phyloP scores from a whole-genome alignment of 2,329 filamentous ascomycete species.

The Colletotrichum phormii region DNA sequence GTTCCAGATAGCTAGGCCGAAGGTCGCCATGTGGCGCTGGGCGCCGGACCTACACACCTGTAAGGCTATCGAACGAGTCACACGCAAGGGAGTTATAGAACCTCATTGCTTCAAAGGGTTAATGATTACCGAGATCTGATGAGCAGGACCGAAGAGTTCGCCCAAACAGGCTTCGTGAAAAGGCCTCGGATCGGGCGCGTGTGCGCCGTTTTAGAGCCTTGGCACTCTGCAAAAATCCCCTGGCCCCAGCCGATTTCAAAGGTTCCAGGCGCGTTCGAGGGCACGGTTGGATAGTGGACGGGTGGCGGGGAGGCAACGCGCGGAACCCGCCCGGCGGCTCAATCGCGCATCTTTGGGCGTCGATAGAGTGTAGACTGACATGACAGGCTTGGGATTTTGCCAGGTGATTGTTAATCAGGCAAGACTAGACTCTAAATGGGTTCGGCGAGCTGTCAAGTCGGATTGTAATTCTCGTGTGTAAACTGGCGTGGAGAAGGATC shows the following conservation, averaged over 20 bases:
- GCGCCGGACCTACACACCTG: too few species aligned
- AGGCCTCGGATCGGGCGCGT: background rate
- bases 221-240: constrained; percentile 24
- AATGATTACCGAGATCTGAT: background rate
- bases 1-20: background rate
- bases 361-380: background rate
- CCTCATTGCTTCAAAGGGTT: background rate
- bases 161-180: background rate
- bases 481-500: background rate
- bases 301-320: background rate
- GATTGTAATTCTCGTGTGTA: background rate
- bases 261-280: constrained; percentile 9
- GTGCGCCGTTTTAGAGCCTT: background rate
- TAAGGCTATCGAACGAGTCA: background rate
- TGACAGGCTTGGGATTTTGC: background rate
- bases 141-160: background rate
- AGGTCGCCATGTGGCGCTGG: background rate
- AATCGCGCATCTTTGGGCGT: background rate
- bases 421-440: background rate
- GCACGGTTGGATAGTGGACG: background rate
- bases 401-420: background rate
- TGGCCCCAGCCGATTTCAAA: constrained; percentile 8
- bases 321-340: background rate
- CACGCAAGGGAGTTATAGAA: background rate
- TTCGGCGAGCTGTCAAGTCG: background rate